Evolutionary conservation across 2,329 filamentous ascomycete genomes (phyloP).

Genomic region (Fusarium verrucosum): DNA sequence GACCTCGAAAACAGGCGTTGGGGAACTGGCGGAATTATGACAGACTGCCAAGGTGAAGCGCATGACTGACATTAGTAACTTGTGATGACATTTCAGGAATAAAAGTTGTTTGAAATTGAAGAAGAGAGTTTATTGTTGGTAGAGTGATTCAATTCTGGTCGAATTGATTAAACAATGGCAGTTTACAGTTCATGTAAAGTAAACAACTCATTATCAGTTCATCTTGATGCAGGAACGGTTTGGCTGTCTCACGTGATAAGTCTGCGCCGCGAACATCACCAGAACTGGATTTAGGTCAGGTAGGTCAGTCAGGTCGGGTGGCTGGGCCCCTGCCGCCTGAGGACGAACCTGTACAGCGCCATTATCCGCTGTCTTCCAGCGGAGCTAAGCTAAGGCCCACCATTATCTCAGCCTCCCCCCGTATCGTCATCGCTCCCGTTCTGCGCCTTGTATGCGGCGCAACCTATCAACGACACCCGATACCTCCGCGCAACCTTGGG

Average conservation of each 20-base stretch:
- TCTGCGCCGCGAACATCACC: not conserved
- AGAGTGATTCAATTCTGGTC: not conserved
- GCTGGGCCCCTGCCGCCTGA: conserved; percentile 36
- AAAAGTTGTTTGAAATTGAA: conserved; percentile 3
- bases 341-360: conserved; percentile 35
- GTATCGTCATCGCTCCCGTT: conserved; percentile 43
- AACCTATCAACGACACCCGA: conserved; percentile 39
- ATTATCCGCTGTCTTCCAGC: conserved; percentile 31
- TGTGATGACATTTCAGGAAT: conserved; percentile 3
- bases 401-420: conserved; percentile 46
- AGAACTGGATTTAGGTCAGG: not conserved
- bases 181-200: not conserved
- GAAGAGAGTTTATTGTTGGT: not conserved
- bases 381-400: conserved; percentile 36
- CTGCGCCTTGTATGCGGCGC: conserved; percentile 43
- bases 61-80: conserved; percentile 6
- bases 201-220: no score
- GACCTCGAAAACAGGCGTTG: not conserved
- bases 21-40: conserved; percentile 1
- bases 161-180: not conserved
- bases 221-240: not conserved
- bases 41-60: no score
- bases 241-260: conserved; percentile 33
- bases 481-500: conserved; percentile 23
- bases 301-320: conserved; percentile 15